phyloP scores from a whole-genome alignment of 257 asterid species.

The Vinca minor region DNA sequence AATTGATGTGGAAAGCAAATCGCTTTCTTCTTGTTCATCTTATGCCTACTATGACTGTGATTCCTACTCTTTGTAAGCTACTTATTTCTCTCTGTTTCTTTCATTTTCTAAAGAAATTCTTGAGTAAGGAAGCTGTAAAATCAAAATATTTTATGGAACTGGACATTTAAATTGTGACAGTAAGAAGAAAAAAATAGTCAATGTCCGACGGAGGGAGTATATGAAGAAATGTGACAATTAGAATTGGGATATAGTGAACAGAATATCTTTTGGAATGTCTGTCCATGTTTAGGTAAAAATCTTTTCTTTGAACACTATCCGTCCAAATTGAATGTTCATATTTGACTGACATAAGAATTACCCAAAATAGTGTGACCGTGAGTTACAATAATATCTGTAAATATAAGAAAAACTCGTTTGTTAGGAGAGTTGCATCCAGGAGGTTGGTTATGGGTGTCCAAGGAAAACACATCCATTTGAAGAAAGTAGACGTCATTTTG shows the following conservation, averaged over 20 bases:
- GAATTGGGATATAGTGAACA: background rate
- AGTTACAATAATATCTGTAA: background rate
- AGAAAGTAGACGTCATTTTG: no score
- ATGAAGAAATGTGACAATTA: no score
- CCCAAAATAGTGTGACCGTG: background rate
- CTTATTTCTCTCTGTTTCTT: background rate
- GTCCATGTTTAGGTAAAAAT: background rate
- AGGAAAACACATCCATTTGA: no score
- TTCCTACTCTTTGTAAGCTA: constrained; percentile 20
- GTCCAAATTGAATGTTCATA: no score
- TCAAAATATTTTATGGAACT: no score
- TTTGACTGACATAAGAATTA: background rate
- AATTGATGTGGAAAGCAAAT: constrained; percentile 37
- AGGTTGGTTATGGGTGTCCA: no score
- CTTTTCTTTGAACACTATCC: no score
- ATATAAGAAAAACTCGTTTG: background rate
- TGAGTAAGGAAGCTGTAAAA: no score
- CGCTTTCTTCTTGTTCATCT: constrained; percentile 57
- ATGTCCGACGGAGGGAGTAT: no score
- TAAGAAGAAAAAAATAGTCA: no score
- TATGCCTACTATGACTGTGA: no score
- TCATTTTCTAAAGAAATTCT: no score
- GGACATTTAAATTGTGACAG: background rate
- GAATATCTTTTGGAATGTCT: background rate
- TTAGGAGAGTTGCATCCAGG: background rate